Conservation (phyloP, 2,329 filamentous ascomycete genomes). For the Cladosporium sp. region DNA sequence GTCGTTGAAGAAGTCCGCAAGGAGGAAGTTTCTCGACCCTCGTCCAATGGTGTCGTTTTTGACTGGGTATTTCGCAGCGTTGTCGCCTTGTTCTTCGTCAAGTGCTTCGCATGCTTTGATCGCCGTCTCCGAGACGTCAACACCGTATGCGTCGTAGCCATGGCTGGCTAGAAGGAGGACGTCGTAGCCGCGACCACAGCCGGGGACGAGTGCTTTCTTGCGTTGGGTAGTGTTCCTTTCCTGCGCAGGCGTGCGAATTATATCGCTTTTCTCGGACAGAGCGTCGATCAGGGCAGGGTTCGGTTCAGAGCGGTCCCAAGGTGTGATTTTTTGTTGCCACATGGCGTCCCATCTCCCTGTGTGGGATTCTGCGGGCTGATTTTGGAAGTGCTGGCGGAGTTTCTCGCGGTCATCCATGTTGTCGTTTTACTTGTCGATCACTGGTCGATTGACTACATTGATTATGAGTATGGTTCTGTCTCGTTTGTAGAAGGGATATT, state of each 20-base stretch:
- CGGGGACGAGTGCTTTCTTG: constrained; percentile 68
- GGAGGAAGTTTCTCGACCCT: constrained; percentile 54
- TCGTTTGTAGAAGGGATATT: no score
- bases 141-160: constrained; percentile 72
- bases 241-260: constrained; percentile 20
- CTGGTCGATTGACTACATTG: neutral
- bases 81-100: constrained; percentile 29
- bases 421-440: neutral
- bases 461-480: neutral
- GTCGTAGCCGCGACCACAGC: constrained; percentile 80
- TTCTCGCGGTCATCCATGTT: constrained; percentile 19
- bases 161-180: constrained; percentile 68
- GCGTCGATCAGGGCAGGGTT: constrained; percentile 57
- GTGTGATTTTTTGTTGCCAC: constrained; percentile 52
- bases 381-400: constrained; percentile 35
- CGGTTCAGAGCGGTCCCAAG: constrained; percentile 58
- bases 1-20: constrained; percentile 65
- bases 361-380: constrained; percentile 39
- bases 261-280: constrained; percentile 32
- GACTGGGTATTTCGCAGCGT: constrained; percentile 41
- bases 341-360: constrained; percentile 51
- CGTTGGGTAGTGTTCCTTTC: constrained; percentile 20
- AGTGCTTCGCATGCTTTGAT: constrained; percentile 46
- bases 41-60: constrained; percentile 39
- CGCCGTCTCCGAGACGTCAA: constrained; percentile 61